Conservation (phyloP, 768 basidiomycete genomes). For the Rhodocollybia butyracea region DNA sequence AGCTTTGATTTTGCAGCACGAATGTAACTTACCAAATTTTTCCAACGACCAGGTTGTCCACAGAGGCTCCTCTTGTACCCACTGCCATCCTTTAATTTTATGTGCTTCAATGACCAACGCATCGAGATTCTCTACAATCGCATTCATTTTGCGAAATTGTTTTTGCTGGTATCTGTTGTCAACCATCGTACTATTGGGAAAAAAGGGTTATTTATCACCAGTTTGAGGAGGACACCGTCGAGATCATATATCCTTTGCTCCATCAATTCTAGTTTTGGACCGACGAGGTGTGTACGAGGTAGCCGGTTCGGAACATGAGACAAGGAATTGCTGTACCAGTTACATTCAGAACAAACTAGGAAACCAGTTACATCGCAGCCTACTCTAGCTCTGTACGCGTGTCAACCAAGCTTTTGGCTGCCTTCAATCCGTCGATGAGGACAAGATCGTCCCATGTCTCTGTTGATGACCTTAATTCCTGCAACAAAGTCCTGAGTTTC, state of each 20-base stretch:
- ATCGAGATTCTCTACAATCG: slow-evolving; percentile 63
- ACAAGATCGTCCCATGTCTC: slow-evolving; percentile 85
- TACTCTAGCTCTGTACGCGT: slow-evolving; percentile 84
- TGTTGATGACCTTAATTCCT: slow-evolving; percentile 60
- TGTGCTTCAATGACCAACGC: slow-evolving; percentile 63
- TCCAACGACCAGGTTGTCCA: slow-evolving; percentile 84
- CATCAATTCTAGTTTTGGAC: slow-evolving; percentile 65
- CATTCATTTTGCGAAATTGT: slow-evolving; percentile 65
- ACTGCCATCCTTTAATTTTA: slow-evolving; percentile 67
- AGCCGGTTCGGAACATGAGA: slow-evolving; percentile 50
- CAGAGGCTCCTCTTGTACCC: slow-evolving; percentile 68
- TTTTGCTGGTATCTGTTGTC: slow-evolving; percentile 47
- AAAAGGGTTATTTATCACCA: slow-evolving; percentile 43
- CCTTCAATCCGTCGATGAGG: slow-evolving; percentile 72
- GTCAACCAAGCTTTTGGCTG: slow-evolving; percentile 70
- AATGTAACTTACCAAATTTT: slow-evolving; percentile 57
- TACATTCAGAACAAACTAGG: not conserved
- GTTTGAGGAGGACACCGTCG: slow-evolving; percentile 55
- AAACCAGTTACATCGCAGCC: slow-evolving; percentile 21
- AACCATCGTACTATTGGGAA: not conserved
- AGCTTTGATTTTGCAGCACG: not conserved
- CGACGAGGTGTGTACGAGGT: slow-evolving; percentile 58
- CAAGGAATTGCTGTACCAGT: slow-evolving; percentile 54
- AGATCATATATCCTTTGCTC: slow-evolving; percentile 61
- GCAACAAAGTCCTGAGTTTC: slow-evolving; percentile 63